Evolutionary conservation across 805 yeast genomes (phyloP), one percentile per base, ranked within the genome.

Genomic region (Saccharomyces cerevisiae): DNA sequence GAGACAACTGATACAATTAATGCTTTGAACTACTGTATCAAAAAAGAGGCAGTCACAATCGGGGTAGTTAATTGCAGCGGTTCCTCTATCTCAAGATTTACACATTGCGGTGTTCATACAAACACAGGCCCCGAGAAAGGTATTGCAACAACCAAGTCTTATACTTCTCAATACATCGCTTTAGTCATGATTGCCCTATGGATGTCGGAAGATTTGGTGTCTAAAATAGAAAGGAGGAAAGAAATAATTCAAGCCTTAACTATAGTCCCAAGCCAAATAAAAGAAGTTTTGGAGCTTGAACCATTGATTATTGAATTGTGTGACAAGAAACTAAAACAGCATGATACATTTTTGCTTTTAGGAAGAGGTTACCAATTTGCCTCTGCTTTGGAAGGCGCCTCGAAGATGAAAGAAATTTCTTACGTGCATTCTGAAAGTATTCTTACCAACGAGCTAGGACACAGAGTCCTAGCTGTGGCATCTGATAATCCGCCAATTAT

Each of bases 51-150:
- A 32, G 79, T 94, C 61, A 90, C 97, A 28, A 94, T 94, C 55
- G 99, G 99, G 75, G 87, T 94, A 66, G 99, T 94, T 59, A 94
- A 94, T 78, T 81, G 91, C 61, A 99, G 94, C 47, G 99, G 99
- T 67, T 94, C 99, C 4, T 83, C 94, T 47, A 89, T 94, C 72
- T 92, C 98, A 6, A 85, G 99, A 75, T 89, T 84, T 68, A 94
- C 99, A 22, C 96, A 91, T 74, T 94, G 99, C 78, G 99, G 99
- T 81, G 97, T 94, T 54, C 99, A 94, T 72, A 90, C 94, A 71
- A 94, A 94, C 70, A 98, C 99, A 50, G 99, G 99, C 61, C 99
- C 99, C 47, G 99, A 94, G 75, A 94, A 94, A 60, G 98, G 99
- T 72, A 99, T 94, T 62, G 99, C 99, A 10, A 90, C 97, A 10